phyloP scores from a whole-genome alignment of 192 early-diverging fungal genomes.

The Gamsiella multidivaricata region DNA sequence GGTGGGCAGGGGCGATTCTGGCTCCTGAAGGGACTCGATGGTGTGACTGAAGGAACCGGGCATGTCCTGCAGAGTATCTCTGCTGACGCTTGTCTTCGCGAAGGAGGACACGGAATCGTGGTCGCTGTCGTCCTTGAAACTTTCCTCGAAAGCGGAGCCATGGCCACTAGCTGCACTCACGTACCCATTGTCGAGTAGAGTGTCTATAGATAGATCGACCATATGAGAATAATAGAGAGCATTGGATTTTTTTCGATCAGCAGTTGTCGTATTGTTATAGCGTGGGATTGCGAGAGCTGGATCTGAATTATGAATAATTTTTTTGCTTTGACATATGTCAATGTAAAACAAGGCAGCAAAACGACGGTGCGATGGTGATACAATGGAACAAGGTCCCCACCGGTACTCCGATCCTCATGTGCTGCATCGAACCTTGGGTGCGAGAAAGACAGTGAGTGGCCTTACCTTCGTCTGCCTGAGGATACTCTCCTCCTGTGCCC shows the following conservation, averaged over 20 bases:
- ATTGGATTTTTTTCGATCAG: too few relatives aligned
- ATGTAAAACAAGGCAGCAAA: conserved; percentile 10
- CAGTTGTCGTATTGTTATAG: neutral
- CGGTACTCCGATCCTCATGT: too few relatives aligned
- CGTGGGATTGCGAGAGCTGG: conserved; percentile 4
- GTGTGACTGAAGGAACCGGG: conserved; percentile 51
- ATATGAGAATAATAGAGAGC: neutral
- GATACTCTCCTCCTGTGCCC: conserved; percentile 6
- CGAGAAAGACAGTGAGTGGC: neutral
- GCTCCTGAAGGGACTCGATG: conserved; percentile 40
- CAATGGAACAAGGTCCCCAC: too few relatives aligned
- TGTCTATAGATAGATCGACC: conserved; percentile 34
- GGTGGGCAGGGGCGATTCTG: conserved; percentile 35
- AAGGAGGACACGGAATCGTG: conserved; percentile 52
- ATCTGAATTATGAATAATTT: conserved; percentile 29
- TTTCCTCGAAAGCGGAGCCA: conserved; percentile 62
- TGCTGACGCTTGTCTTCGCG: neutral
- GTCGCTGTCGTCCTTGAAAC: conserved; percentile 52
- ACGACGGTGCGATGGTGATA: neutral
- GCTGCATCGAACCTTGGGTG: neutral
- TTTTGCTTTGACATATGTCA: conserved; percentile 50
- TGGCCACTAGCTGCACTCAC: conserved; percentile 76
- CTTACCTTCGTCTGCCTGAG: conserved; percentile 34
- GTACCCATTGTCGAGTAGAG: conserved; percentile 64
- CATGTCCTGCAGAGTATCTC: conserved; percentile 11